Evolutionary conservation across 2,329 filamentous ascomycete species (phyloP).

Genomic region (Coniochaeta sp.): DNA sequence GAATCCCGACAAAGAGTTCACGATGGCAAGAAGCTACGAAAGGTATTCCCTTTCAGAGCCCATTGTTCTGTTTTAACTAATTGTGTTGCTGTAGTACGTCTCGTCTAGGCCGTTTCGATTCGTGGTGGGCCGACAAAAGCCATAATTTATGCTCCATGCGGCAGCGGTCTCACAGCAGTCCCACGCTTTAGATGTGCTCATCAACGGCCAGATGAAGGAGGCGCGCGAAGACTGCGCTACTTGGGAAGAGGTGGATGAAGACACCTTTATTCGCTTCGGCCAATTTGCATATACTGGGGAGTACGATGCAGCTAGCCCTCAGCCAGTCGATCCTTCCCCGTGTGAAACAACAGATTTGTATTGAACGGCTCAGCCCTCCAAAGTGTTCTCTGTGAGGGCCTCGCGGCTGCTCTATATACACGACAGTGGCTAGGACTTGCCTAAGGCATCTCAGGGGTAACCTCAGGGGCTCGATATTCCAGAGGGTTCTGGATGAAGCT

Average conservation of each 20-base stretch:
- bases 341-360: not conserved
- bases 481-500: too few species aligned
- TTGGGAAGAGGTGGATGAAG: slow-evolving; percentile 37
- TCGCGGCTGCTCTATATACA: too few species aligned
- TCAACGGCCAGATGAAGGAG: slow-evolving; percentile 37
- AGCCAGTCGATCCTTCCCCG: not conserved
- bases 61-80: slow-evolving; percentile 6
- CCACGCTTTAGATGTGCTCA: slow-evolving; percentile 31
- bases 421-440: too few species aligned
- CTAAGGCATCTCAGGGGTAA: too few species aligned
- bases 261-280: slow-evolving; percentile 39
- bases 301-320: slow-evolving; percentile 23
- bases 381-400: too few species aligned
- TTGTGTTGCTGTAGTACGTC: slow-evolving; percentile 23
- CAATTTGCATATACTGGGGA: slow-evolving; percentile 42
- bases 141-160: slow-evolving; percentile 36
- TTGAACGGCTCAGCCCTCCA: too few species aligned
- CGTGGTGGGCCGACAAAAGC: slow-evolving; percentile 35
- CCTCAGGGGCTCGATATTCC: too few species aligned
- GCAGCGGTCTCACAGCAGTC: slow-evolving; percentile 35
- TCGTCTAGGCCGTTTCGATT: slow-evolving; percentile 36
- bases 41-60: not conserved
- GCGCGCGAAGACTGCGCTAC: slow-evolving; percentile 31
- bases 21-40: not conserved
- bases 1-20: too few species aligned